Percentiles rank a stretch among this genome's conserved stretches.
These are phyloP conservation scores for Pythium aphanidermatum DNA, from an alignment of 352 stramenopile genomes.

Conservation along the genomic window DNA sequence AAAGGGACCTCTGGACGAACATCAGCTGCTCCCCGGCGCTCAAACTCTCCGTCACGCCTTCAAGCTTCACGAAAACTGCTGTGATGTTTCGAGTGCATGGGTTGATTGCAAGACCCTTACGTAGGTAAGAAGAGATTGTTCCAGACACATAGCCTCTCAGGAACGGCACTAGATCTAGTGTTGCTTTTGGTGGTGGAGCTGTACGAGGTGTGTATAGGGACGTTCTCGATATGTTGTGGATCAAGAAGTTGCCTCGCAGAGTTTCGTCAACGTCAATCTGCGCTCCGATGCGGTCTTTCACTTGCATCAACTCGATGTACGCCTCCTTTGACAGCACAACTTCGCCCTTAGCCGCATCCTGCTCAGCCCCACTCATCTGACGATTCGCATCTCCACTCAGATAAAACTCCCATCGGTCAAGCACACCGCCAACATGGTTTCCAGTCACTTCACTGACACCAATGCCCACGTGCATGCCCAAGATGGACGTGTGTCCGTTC, in stretches of 20 bases:
- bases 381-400: conserved; percentile 74
- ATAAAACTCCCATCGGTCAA: conserved; percentile 87
- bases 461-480: conserved; percentile 83
- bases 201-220: conserved; percentile 6
- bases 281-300: conserved; percentile 20
- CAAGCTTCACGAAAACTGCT: conserved; percentile 64
- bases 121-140: conserved; percentile 58
- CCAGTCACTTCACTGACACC: conserved; percentile 66
- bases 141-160: conserved; percentile 61
- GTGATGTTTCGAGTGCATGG: conserved; percentile 66
- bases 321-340: conserved; percentile 64
- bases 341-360: conserved; percentile 60
- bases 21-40: conserved; percentile 35
- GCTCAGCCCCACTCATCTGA: conserved; percentile 71
- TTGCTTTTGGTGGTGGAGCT: conserved; percentile 13
- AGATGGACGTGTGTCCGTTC: conserved; percentile 23
- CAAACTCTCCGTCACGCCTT: conserved; percentile 42
- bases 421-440: conserved; percentile 76
- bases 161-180: conserved; percentile 45
- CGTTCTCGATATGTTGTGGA: conserved; percentile 22
- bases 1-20: conserved; percentile 53
- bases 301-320: conserved; percentile 26
- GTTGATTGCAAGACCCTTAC: conserved; percentile 57
- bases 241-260: conserved; percentile 42
- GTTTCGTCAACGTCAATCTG: conserved; percentile 18